Conservation (phyloP, 1,139 yeast genomes). For the Saccharomyces hybrid region DNA sequence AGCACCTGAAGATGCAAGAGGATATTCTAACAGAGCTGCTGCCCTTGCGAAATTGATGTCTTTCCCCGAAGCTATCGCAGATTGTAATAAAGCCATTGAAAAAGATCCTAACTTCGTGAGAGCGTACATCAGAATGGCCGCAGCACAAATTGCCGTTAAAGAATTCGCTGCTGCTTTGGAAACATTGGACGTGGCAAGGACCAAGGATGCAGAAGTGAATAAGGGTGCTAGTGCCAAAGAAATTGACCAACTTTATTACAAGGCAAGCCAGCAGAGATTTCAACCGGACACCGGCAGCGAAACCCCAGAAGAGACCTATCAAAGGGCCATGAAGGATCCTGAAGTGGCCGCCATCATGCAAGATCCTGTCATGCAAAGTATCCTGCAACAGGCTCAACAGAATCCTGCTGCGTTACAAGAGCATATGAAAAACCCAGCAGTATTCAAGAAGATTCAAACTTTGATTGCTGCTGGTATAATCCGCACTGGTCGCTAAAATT, state of each 20-base stretch:
- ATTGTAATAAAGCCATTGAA: slow-evolving; percentile 83
- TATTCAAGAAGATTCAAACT: slow-evolving; percentile 78
- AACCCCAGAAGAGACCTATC: slow-evolving; percentile 91
- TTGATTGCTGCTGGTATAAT: slow-evolving; percentile 96
- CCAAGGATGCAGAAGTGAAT: slow-evolving; percentile 56
- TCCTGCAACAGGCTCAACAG: slow-evolving; percentile 86
- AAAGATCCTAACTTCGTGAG: slow-evolving; percentile 84
- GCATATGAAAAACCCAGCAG: slow-evolving; percentile 95
- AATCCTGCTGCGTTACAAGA: slow-evolving; percentile 96
- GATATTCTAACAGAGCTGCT: slow-evolving; percentile 97
- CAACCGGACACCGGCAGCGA: slow-evolving; percentile 72
- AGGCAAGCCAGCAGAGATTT: slow-evolving; percentile 79
- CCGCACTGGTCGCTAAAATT: slow-evolving; percentile 45
- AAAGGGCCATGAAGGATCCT: slow-evolving; percentile 86
- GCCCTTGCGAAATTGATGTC: slow-evolving; percentile 90
- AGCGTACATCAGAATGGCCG: slow-evolving; percentile 96
- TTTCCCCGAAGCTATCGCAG: slow-evolving; percentile 92
- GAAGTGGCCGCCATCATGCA: slow-evolving; percentile 85
- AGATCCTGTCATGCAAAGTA: slow-evolving; percentile 96
- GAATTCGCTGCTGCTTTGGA: slow-evolving; percentile 79
- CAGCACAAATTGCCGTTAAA: slow-evolving; percentile 85
- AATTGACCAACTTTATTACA: slow-evolving; percentile 73
- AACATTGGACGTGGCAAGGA: slow-evolving; percentile 72
- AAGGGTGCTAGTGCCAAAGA: slow-evolving; percentile 59
- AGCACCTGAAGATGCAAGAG: slow-evolving; percentile 94